phyloP scores from a whole-genome alignment of 345 rosid species.

The Hevea brasiliensis region DNA sequence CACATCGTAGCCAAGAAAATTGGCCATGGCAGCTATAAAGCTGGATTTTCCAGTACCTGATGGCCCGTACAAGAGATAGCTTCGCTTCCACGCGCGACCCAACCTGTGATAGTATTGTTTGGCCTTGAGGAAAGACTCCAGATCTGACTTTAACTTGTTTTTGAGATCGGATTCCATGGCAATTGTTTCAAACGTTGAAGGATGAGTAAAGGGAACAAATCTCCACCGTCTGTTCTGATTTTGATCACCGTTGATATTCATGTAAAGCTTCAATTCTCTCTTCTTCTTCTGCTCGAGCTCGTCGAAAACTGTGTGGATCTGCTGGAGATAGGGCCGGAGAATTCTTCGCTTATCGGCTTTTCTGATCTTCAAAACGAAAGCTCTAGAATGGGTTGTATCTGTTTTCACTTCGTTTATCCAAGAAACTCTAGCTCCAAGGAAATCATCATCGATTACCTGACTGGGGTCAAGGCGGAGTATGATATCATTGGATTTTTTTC shows the following conservation, averaged over 20 bases:
- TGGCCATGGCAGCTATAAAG: conserved; percentile 76
- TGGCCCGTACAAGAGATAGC: conserved; percentile 67
- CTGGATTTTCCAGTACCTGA: conserved; percentile 87
- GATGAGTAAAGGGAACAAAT: conserved; percentile 70
- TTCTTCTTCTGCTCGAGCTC: conserved; percentile 64
- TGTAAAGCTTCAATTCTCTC: conserved; percentile 53
- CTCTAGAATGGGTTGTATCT: conserved; percentile 10
- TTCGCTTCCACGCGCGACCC: conserved; percentile 82
- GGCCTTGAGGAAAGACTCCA: conserved; percentile 59
- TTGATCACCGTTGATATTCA: conserved; percentile 40
- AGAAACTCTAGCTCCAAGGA: conserved; percentile 71
- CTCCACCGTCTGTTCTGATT: conserved; percentile 58
- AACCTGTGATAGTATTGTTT: conserved; percentile 68
- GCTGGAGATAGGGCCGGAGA: conserved; percentile 81
- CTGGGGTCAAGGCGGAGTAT: conserved; percentile 61
- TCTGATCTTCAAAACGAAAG: conserved; percentile 65
- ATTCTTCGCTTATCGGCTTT: conserved; percentile 77
- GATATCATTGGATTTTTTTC: conserved; percentile 57
- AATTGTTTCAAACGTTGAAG: conserved; percentile 78
- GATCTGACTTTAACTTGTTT: conserved; percentile 63
- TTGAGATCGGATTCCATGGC: conserved; percentile 72
- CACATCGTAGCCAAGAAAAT: conserved; percentile 58
- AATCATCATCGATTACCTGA: conserved; percentile 65
- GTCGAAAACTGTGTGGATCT: conserved; percentile 72
- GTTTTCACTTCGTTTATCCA: conserved; percentile 54